These are phyloP conservation scores for Colletotrichum incanum DNA, from an alignment of 2,329 filamentous ascomycete genomes.

Conservation along the genomic window DNA sequence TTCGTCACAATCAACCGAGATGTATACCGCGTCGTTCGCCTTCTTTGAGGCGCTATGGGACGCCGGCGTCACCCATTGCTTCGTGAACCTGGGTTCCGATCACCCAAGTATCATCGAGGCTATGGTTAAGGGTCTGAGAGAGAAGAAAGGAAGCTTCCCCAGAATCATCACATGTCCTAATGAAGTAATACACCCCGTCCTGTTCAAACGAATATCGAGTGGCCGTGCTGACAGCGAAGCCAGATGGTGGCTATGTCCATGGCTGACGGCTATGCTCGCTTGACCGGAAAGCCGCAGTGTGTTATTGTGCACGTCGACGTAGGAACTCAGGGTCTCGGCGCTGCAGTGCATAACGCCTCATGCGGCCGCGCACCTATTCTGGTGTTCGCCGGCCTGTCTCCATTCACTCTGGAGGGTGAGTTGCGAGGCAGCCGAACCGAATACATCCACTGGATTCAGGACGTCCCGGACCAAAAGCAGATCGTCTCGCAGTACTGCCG, in stretches of 20 bases:
- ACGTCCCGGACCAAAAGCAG: constrained; percentile 81
- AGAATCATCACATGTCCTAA: constrained; percentile 81
- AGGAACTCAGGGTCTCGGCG: constrained; percentile 80
- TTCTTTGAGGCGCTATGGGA: constrained; percentile 89
- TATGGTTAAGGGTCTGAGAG: constrained; percentile 79
- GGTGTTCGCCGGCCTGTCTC: constrained; percentile 81
- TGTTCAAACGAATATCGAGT: not conserved
- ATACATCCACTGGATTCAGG: constrained; percentile 86
- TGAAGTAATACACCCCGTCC: constrained; percentile 64
- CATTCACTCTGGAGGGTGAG: constrained; percentile 81
- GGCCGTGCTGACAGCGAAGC: not conserved
- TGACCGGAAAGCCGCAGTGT: constrained; percentile 78
- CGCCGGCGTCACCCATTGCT: constrained; percentile 72
- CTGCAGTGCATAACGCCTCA: constrained; percentile 81
- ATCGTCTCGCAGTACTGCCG: constrained; percentile 86
- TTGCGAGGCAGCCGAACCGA: constrained; percentile 79
- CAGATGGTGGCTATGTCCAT: constrained; percentile 84
- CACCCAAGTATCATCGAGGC: constrained; percentile 82
- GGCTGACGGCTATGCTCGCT: constrained; percentile 80
- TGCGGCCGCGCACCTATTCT: constrained; percentile 79
- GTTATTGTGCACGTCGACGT: constrained; percentile 84
- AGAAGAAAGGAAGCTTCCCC: constrained; percentile 74
- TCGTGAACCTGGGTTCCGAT: constrained; percentile 75
- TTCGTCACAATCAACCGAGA: constrained; percentile 48
- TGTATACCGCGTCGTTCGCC: constrained; percentile 84